Evolutionary conservation across 306 rosid genomes (phyloP).

Genomic region (Ammopiptanthus mongolicus): DNA sequence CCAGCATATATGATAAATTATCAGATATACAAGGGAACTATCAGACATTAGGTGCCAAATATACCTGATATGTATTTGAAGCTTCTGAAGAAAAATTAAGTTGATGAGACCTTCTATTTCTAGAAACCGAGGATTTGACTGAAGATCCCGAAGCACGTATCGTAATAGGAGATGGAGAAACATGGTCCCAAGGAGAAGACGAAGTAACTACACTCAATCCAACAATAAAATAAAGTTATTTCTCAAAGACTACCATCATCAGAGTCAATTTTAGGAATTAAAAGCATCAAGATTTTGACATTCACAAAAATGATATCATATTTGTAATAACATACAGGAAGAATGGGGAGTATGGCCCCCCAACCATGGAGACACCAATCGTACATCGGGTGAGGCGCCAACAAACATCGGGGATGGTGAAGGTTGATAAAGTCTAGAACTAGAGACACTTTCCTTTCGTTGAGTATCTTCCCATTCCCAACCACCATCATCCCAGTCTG

Average conservation of each 20-base stretch:
- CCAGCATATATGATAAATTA: not conserved
- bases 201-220: slow-evolving; percentile 48
- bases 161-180: slow-evolving; percentile 91
- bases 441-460: slow-evolving; percentile 56
- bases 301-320: not conserved
- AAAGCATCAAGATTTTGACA: not conserved
- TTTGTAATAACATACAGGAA: slow-evolving; percentile 44
- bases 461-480: slow-evolving; percentile 99
- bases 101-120: slow-evolving; percentile 67
- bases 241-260: slow-evolving; percentile 8
- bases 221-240: slow-evolving; percentile 19
- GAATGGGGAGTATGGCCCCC: slow-evolving; percentile 76
- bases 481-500: slow-evolving; percentile 91
- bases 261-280: slow-evolving; percentile 14
- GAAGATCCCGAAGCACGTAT: slow-evolving; percentile 91
- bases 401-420: slow-evolving; percentile 87
- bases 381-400: slow-evolving; percentile 96
- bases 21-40: not conserved
- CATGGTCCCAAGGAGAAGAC: slow-evolving; percentile 92
- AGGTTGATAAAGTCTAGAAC: slow-evolving; percentile 71
- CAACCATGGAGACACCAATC: slow-evolving; percentile 92
- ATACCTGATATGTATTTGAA: slow-evolving; percentile 56
- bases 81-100: slow-evolving; percentile 42
- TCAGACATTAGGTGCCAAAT: not conserved
- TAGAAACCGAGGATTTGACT: slow-evolving; percentile 52